Conservation (phyloP, 306 rosid genomes). For the Vigna trinervia region DNA sequence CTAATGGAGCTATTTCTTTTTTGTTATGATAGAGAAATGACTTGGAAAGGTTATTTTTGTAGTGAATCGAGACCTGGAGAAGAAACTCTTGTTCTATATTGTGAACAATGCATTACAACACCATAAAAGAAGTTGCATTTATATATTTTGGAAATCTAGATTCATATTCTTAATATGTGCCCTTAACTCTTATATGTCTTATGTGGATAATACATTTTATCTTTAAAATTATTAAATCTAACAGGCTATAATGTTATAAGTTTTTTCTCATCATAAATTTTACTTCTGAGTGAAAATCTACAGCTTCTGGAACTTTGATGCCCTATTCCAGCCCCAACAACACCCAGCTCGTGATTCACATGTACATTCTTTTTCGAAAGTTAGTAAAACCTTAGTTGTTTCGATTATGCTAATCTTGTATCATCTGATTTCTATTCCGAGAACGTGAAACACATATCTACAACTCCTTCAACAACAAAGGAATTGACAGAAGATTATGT, state of each 20-base stretch:
- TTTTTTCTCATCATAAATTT: neutral
- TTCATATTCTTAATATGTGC: neutral
- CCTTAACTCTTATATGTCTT: neutral
- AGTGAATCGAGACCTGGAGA: neutral
- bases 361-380: slow-evolving; percentile 85
- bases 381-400: slow-evolving; percentile 38
- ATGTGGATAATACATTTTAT: neutral
- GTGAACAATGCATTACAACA: neutral
- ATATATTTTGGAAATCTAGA: neutral
- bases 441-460: slow-evolving; percentile 36
- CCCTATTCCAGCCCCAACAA: slow-evolving; percentile 98
- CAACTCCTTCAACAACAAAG: slow-evolving; percentile 86
- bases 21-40: neutral
- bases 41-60: neutral
- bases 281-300: slow-evolving; percentile 38
- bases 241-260: neutral
- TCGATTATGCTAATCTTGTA: slow-evolving; percentile 24
- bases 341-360: slow-evolving; percentile 99
- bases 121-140: neutral
- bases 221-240: neutral
- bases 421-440: slow-evolving; percentile 41
- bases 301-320: slow-evolving; percentile 98
- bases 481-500: slow-evolving; percentile 92
- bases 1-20: neutral
- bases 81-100: neutral